Conservation (phyloP, 1,284 basidiomycete genomes). For the Tausonia pullulans region DNA sequence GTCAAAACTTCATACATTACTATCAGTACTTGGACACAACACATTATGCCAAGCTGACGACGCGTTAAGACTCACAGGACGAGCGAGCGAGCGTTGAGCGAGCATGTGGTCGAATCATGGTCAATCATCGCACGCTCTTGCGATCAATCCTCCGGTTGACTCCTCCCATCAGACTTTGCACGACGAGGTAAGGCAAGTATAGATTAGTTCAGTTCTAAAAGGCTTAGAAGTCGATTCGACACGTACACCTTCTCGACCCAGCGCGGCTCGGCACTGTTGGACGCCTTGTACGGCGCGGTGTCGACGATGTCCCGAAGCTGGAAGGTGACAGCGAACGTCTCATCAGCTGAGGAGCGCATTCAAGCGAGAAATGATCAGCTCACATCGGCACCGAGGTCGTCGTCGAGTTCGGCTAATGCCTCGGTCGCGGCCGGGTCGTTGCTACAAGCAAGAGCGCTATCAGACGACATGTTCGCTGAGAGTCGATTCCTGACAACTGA, state of each 20-base stretch:
- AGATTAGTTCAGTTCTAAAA: too few species aligned
- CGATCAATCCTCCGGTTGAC: slow-evolving; percentile 47
- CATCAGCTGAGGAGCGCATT: neutral
- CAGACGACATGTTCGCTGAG: neutral
- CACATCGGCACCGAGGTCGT: slow-evolving; percentile 32
- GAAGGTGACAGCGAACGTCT: neutral
- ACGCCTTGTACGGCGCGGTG: slow-evolving; percentile 42
- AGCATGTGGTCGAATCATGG: neutral
- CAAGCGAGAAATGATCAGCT: neutral
- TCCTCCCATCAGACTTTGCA: slow-evolving; percentile 40
- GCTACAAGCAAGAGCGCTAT: slow-evolving; percentile 21
- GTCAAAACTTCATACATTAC: too few species aligned
- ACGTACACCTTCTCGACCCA: slow-evolving; percentile 41
- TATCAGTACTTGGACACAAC: too few species aligned
- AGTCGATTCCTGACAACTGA: neutral
- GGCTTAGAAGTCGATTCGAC: too few species aligned
- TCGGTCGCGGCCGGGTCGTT: slow-evolving; percentile 37
- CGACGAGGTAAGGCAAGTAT: too few species aligned
- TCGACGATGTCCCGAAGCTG: slow-evolving; percentile 42
- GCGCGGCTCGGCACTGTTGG: slow-evolving; percentile 36
- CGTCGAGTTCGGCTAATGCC: slow-evolving; percentile 43
- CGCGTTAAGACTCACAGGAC: neutral
- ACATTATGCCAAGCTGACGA: too few species aligned
- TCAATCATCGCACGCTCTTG: slow-evolving; percentile 16
- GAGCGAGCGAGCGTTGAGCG: neutral